phyloP scores from a whole-genome alignment of 1,284 basidiomycete genomes.

The Ustilago trichophora region DNA sequence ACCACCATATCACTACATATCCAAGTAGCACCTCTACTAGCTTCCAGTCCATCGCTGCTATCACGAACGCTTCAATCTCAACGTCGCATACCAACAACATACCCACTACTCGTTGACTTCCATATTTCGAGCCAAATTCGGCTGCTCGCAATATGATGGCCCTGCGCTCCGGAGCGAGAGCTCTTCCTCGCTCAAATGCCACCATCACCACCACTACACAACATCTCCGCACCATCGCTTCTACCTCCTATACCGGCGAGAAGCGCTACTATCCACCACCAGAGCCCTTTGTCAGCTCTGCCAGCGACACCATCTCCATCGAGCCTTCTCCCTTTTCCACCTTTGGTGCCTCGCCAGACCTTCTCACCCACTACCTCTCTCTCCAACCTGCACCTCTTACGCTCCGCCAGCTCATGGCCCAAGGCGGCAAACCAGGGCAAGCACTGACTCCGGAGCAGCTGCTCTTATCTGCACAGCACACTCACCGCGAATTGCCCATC shows the following conservation, averaged over 20 bases:
- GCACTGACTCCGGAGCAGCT: conserved; percentile 55
- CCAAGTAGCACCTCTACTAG: too few species aligned
- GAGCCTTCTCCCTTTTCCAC: conserved; percentile 43
- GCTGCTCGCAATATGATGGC: too few species aligned
- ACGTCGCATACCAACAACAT: too few species aligned
- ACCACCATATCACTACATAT: too few species aligned
- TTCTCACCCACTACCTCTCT: conserved; percentile 53
- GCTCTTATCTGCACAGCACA: conserved; percentile 58
- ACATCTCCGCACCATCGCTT: conserved; percentile 10
- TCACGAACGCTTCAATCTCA: too few species aligned
- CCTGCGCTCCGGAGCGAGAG: conserved; percentile 3
- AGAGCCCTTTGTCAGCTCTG: conserved; percentile 31
- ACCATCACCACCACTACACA: too few species aligned
- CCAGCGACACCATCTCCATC: conserved; percentile 16
- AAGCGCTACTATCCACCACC: conserved; percentile 46
- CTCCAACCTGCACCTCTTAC: conserved; percentile 58
- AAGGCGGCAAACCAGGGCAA: conserved; percentile 54
- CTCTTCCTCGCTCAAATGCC: background rate
- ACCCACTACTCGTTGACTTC: too few species aligned
- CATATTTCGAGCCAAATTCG: too few species aligned
- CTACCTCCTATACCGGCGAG: conserved; percentile 16
- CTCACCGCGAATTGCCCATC: conserved; percentile 63
- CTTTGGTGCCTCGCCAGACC: conserved; percentile 60
- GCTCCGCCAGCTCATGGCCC: conserved; percentile 55
- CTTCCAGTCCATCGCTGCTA: too few species aligned